Evolutionary conservation across 257 asterid species (phyloP).

Genomic region (Capsicum chinense): DNA sequence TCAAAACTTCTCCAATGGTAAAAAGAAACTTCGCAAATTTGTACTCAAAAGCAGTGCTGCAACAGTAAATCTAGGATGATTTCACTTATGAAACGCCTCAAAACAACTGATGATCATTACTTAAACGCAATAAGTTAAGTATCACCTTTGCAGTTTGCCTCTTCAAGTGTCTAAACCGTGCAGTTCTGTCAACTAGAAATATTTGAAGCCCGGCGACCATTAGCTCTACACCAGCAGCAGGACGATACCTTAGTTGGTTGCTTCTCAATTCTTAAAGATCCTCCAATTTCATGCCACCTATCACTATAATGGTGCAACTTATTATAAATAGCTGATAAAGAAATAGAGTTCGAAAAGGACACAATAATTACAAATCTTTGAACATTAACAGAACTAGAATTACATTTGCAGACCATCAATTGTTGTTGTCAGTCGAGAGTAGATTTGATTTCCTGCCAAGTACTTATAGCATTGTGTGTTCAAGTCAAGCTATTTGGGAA

Average conservation of each 20-base stretch:
- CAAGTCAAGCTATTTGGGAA: too few species aligned
- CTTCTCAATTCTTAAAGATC: slow-evolving; percentile 87
- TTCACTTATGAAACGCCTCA: background rate
- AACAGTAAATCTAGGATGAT: background rate
- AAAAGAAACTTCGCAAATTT: background rate
- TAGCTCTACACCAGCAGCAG: slow-evolving; percentile 77
- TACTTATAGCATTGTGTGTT: too few species aligned
- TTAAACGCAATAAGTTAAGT: background rate
- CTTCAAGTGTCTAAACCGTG: slow-evolving; percentile 65
- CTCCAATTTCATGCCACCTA: slow-evolving; percentile 91
- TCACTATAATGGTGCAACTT: slow-evolving; percentile 41
- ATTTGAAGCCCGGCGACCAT: slow-evolving; percentile 90
- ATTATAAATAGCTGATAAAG: too few species aligned
- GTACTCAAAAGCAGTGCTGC: background rate
- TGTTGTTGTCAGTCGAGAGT: too few species aligned
- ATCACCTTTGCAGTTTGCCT: slow-evolving; percentile 68
- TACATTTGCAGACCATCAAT: too few species aligned
- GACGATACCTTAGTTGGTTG: slow-evolving; percentile 73
- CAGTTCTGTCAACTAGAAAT: slow-evolving; percentile 68
- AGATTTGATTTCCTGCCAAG: too few species aligned
- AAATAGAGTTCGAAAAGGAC: too few species aligned
- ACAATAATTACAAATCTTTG: too few species aligned
- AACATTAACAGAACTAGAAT: too few species aligned
- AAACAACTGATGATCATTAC: background rate
- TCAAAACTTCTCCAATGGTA: background rate